Conservation (phyloP, 1,139 yeast species). For the Geotrichum bryndzae region DNA sequence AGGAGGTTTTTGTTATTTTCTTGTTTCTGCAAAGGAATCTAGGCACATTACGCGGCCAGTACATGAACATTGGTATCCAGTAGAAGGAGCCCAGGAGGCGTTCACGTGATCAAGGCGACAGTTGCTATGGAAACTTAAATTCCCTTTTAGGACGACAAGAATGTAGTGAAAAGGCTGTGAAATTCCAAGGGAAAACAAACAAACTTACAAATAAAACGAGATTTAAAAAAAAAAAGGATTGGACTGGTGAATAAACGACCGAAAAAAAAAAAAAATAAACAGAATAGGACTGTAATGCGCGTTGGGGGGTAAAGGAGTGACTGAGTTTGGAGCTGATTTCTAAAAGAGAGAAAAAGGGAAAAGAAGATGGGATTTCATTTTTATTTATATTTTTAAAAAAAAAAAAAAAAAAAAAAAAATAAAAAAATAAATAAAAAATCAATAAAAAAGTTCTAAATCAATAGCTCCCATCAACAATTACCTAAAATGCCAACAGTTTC, state of each 20-base stretch:
- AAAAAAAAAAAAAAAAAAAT: no score
- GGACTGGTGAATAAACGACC: not conserved
- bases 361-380: not conserved
- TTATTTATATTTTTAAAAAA: not conserved
- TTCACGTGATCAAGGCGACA: not conserved
- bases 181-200: not conserved
- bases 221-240: not conserved
- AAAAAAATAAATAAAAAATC: no score
- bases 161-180: not conserved
- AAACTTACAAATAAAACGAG: not conserved
- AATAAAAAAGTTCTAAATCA: not conserved
- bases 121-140: not conserved
- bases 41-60: not conserved
- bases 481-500: not conserved
- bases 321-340: not conserved
- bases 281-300: not conserved
- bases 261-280: not conserved
- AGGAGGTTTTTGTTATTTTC: not conserved
- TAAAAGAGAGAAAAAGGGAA: not conserved
- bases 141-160: not conserved
- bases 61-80: not conserved
- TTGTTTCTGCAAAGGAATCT: not conserved
- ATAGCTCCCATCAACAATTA: not conserved
- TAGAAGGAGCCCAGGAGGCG: not conserved
- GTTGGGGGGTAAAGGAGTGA: not conserved